Evolutionary conservation across 2,329 filamentous ascomycete genomes (phyloP).

Genomic region (Pezicula radicicola): DNA sequence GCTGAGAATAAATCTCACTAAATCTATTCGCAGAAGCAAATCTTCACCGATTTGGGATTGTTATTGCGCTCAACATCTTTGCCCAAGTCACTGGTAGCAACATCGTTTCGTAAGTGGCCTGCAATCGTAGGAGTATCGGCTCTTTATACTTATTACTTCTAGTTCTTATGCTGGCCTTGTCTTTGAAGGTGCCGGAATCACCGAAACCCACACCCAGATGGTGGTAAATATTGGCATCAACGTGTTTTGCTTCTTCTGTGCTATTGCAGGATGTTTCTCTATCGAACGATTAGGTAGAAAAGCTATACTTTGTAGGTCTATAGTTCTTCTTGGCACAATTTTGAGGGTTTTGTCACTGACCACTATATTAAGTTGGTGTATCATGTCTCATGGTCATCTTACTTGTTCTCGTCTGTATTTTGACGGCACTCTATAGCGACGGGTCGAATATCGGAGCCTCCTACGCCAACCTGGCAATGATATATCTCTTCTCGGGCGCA

Average conservation of each 20-base stretch:
- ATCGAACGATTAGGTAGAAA: constrained; percentile 4
- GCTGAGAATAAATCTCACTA: background rate
- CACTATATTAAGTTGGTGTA: background rate
- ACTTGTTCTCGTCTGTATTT: background rate
- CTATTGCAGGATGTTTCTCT: constrained; percentile 21
- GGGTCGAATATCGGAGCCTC: background rate
- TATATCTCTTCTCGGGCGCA: constrained; percentile 23
- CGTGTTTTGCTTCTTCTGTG: constrained; percentile 22
- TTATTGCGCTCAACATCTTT: background rate
- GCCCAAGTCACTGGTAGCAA: constrained; percentile 5
- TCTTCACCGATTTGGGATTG: background rate
- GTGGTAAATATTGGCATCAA: constrained; percentile 12
- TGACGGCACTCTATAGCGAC: background rate
- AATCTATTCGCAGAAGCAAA: background rate
- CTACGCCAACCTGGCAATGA: constrained; percentile 18
- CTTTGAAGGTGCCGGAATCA: constrained; percentile 22
- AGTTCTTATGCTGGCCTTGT: constrained; percentile 19
- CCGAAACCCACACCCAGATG: constrained; percentile 19
- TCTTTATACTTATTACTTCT: background rate
- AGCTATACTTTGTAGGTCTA: background rate
- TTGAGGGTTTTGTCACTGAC: background rate
- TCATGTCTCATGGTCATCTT: background rate
- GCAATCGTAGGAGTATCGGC: background rate
- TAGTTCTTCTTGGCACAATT: background rate
- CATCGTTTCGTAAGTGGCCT: constrained; percentile 7